Base-by-base conservation (phyloP, 129 eudicot genomes). In the Sambucus nigra region DNA sequence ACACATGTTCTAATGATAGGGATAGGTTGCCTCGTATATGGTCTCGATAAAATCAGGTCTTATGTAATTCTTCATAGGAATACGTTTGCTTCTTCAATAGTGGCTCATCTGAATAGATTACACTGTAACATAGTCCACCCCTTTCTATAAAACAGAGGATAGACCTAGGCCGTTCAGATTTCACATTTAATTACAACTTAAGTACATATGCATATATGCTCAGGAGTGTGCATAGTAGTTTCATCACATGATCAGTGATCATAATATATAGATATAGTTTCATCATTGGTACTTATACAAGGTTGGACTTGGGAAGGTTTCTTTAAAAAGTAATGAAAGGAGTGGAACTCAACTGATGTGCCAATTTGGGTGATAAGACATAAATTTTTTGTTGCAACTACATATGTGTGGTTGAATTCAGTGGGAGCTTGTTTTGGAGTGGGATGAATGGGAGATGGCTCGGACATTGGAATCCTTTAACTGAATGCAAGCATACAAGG, bases 401-500 rank as follows among this genome's bases (percentile, higher is more conserved):
- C 26, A 53, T 64, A 12, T 71, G 87, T 4, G 76, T 74, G 39
- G 55, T 58, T 31, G 71, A 72, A 33, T 76, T 55, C 5, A 71
- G 48, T 63, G 59, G 40, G 45, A 86, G 71, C 23, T 52, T 86
- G 56, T 81, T 86, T 44, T 86, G 81, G 24, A 86, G 33, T 0
- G 87, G 71, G 23, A 64, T 74, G 19, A 86, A 57, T 16, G 88
- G 82, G 10, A 47, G 65, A 26, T 62, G 61, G 56, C 12, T 54
- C 9, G 70, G 55, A 14, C 59, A 20, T 17, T 47, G 69, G 0
- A 46, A 57, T 47, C 60, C 66, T 44, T 80, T 74, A 29, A 53
- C 18, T 18, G 78, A 72, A 25, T 82, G 76, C 48, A 84, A 42
- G 58, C 82, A 70, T 46, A 88, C 94, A 0, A 80, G 69, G 53